These are phyloP conservation scores for Fusarium abutilonis DNA, from an alignment of 2,329 filamentous ascomycete species.

Conservation along the genomic window DNA sequence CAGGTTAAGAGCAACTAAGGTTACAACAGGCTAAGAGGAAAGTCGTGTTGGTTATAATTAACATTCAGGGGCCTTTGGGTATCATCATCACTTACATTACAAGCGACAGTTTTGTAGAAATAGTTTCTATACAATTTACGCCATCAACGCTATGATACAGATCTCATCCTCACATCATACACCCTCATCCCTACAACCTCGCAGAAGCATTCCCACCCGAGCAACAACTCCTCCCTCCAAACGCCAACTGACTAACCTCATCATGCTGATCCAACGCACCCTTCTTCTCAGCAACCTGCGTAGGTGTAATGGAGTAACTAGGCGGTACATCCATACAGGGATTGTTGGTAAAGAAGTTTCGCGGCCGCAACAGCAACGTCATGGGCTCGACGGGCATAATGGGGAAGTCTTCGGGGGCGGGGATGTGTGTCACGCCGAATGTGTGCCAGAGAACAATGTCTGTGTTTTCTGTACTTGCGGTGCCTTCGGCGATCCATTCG, in stretches of 20 bases:
- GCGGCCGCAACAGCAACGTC: conserved; percentile 78
- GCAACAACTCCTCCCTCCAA: conserved; percentile 39
- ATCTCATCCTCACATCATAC: background rate
- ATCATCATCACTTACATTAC: too few species aligned
- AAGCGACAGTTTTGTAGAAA: too few species aligned
- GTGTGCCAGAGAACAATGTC: conserved; percentile 95
- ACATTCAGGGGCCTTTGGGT: too few species aligned
- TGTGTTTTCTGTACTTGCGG: conserved; percentile 76
- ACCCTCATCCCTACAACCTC: conserved; percentile 15
- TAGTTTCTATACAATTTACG: background rate
- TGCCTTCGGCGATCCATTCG: conserved; percentile 78
- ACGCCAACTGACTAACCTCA: conserved; percentile 41
- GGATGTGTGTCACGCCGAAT: conserved; percentile 91
- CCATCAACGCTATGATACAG: conserved; percentile 12
- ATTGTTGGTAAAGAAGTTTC: conserved; percentile 85
- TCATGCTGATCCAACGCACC: conserved; percentile 38
- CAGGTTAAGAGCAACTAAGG: too few species aligned
- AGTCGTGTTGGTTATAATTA: too few species aligned
- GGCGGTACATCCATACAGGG: conserved; percentile 84
- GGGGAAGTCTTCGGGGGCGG: conserved; percentile 88
- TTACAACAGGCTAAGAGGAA: too few species aligned
- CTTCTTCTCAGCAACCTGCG: conserved; percentile 46
- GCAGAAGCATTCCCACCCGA: conserved; percentile 24
- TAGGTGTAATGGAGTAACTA: conserved; percentile 43
- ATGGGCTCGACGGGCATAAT: conserved; percentile 91